Conservation (phyloP, 2,329 filamentous ascomycete genomes). For the Penicillium polonicum region DNA sequence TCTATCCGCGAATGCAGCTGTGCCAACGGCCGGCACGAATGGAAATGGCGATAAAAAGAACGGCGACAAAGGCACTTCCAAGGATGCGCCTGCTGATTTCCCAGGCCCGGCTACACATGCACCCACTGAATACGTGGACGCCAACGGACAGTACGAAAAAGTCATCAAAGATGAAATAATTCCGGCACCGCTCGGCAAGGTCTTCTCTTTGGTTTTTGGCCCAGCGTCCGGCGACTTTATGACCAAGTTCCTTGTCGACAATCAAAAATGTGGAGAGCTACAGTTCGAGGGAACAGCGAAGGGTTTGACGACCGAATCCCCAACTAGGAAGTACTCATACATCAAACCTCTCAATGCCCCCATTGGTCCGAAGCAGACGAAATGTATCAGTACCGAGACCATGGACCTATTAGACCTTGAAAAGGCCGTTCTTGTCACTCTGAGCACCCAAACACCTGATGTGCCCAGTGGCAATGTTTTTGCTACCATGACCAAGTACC, state of each 20-base stretch:
- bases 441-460: slow-evolving; percentile 86
- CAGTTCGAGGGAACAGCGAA: slow-evolving; percentile 79
- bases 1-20: slow-evolving; percentile 33
- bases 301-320: slow-evolving; percentile 72
- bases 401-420: slow-evolving; percentile 85
- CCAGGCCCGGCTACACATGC: slow-evolving; percentile 80
- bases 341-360: slow-evolving; percentile 83
- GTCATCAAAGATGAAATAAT: slow-evolving; percentile 82
- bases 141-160: slow-evolving; percentile 77
- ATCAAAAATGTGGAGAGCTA: slow-evolving; percentile 87
- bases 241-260: slow-evolving; percentile 77
- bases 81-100: slow-evolving; percentile 58
- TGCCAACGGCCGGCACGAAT: slow-evolving; percentile 40
- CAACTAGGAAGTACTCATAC: slow-evolving; percentile 74
- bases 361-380: slow-evolving; percentile 91
- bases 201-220: slow-evolving; percentile 87
- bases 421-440: slow-evolving; percentile 77
- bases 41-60: slow-evolving; percentile 43
- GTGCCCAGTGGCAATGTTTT: slow-evolving; percentile 94
- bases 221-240: slow-evolving; percentile 76
- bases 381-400: slow-evolving; percentile 83
- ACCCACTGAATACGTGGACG: slow-evolving; percentile 82
- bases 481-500: slow-evolving; percentile 88
- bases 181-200: slow-evolving; percentile 82
- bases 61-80: slow-evolving; percentile 49